Base-by-base conservation (phyloP, 2,329 filamentous ascomycete genomes). In the Dactylellina leptospora region DNA sequence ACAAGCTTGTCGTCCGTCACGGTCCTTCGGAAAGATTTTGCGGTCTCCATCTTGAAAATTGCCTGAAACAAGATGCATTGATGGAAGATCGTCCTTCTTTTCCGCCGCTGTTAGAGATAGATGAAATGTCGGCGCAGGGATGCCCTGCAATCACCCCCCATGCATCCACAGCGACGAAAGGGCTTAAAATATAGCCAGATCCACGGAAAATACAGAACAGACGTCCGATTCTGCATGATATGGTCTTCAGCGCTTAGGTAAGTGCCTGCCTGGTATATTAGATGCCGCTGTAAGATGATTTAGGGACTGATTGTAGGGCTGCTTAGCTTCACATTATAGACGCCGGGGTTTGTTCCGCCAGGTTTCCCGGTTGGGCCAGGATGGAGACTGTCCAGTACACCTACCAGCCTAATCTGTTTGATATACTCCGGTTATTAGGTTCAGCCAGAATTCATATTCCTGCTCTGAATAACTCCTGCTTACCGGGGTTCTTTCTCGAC, bases 21-120 rank as follows among this genome's bases (percentile, higher is more conserved):
- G 68, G 68, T 64, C 36, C 60, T 72, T 59, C 68, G 68, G 68
- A 72, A 72, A 72, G 68, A 60, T 53, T 54, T 72, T 72, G 68
- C 68, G 68, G 59, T 45, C 60, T 54, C 59, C 68, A 72, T 72
- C 64, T 72, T 53, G 59, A 72, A 64, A 64, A 72, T 59, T 72
- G 68, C 68, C 68, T 72, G 68, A 72, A 72, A 59, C 68, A 44
- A 50, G 36, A 54, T 58, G 59, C 48, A 45, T 44, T 59, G 62
- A 58, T 72, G 68, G 68, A 72, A 64, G 45, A 64, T 72, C 59
- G 59, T 64, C 68, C 68, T 72, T 55, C 68, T 63, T 64, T 72
- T 72, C 68, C 68, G 68, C 59, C 59, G 53, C 40, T 55, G 68
- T 72, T 47, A 72, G 68, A 36, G 40, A 72, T 72, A 72, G 47